Evolutionary conservation across 2,329 filamentous ascomycete genomes (phyloP).

Genomic region (Hansfordia pulvinata): DNA sequence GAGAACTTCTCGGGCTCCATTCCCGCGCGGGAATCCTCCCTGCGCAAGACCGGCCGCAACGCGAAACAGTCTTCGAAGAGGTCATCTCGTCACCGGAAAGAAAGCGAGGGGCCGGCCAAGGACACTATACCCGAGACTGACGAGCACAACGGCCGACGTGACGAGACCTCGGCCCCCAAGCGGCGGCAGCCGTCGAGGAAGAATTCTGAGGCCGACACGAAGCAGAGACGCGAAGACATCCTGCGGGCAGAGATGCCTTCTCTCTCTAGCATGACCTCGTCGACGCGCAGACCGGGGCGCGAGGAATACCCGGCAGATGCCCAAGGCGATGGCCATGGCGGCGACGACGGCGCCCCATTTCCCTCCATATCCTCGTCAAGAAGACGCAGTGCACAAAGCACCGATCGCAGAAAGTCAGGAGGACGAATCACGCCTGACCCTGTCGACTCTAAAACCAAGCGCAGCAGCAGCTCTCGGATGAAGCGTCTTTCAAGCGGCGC

Average conservation of each 20-base stretch:
- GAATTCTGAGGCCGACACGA: conserved; percentile 9
- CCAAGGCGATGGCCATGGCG: conserved; percentile 9
- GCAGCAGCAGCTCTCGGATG: conserved; percentile 42
- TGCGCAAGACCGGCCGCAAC: conserved; percentile 40
- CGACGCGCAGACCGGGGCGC: conserved; percentile 8
- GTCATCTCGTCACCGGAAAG: conserved; percentile 33
- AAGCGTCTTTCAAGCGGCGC: conserved; percentile 38
- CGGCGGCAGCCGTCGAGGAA: conserved; percentile 11
- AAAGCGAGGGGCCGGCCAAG: conserved; percentile 22
- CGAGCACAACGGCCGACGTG: conserved; percentile 15
- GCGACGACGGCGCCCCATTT: conserved; percentile 56
- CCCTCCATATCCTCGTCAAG: conserved; percentile 52
- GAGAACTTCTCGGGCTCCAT: too few species aligned
- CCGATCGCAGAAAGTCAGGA: conserved; percentile 29
- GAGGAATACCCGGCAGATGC: conserved; percentile 11
- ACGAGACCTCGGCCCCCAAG: conserved; percentile 6
- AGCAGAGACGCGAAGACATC: conserved; percentile 13
- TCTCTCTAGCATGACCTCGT: conserved; percentile 9
- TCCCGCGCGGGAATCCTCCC: conserved; percentile 54
- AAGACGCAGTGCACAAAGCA: conserved; percentile 33
- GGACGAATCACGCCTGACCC: conserved; percentile 35
- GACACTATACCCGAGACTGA: conserved; percentile 28
- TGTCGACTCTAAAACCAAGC: conserved; percentile 27
- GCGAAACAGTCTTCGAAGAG: conserved; percentile 38
- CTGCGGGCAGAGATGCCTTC: conserved; percentile 15